Evolutionary conservation across 75 land plant genomes (phyloP).

Genomic region (Ceratopteris richardii): DNA sequence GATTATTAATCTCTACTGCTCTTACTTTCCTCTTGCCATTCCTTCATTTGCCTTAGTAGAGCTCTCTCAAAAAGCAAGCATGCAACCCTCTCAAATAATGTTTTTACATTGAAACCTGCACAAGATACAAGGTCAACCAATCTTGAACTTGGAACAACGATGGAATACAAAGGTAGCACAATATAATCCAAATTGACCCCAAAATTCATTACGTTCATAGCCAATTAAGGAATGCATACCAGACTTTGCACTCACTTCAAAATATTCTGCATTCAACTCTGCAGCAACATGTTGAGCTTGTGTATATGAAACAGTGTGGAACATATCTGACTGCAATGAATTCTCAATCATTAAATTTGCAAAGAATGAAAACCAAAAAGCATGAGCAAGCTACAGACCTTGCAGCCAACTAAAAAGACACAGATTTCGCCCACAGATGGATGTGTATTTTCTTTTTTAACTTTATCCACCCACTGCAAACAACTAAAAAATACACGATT

Average conservation of each 20-base stretch:
- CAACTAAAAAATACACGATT: not conserved
- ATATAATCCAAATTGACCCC: too few species aligned
- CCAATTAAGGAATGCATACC: too few species aligned
- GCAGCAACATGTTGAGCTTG: constrained; percentile 2
- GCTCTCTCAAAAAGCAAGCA: constrained; percentile 3
- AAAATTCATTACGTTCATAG: too few species aligned
- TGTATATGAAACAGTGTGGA: not conserved
- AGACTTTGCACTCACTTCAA: constrained; percentile 9
- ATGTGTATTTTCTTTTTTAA: not conserved
- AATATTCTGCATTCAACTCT: constrained; percentile 6
- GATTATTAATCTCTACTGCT: too few species aligned
- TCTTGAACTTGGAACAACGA: too few species aligned
- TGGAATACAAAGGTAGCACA: too few species aligned
- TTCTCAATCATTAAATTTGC: not conserved
- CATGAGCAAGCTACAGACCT: not conserved
- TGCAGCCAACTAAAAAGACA: constrained; percentile 4
- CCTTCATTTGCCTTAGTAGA: not conserved
- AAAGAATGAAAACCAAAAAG: not conserved
- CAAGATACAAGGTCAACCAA: too few species aligned
- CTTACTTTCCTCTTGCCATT: not conserved
- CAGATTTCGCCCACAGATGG: not conserved
- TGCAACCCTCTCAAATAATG: constrained; percentile 2
- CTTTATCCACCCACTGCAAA: constrained; percentile 5
- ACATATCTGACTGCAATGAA: constrained; percentile 5
- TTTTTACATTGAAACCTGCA: constrained; percentile 2